Conservation (phyloP, 2,329 filamentous ascomycete genomes). For the Daldinia sp. region DNA sequence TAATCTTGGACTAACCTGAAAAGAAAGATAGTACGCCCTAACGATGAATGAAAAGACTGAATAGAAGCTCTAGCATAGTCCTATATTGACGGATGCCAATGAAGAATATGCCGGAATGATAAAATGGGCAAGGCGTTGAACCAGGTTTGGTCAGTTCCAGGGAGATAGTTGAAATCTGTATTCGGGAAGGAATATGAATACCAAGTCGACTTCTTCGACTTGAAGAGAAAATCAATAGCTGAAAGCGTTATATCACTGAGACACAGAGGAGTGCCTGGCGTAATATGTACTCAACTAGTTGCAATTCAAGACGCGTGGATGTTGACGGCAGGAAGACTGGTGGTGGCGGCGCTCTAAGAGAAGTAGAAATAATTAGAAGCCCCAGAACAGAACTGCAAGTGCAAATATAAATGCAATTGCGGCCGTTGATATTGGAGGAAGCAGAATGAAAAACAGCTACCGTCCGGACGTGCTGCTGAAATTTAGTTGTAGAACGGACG, state of each 20-base stretch:
- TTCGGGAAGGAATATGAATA: background rate
- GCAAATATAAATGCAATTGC: background rate
- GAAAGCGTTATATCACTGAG: background rate
- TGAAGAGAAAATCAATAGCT: background rate
- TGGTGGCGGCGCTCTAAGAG: background rate
- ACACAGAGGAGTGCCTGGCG: background rate
- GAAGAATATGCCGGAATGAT: background rate
- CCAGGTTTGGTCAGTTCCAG: background rate
- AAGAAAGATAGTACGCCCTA: no score
- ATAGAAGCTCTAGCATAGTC: background rate
- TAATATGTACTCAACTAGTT: background rate
- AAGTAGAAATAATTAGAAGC: background rate
- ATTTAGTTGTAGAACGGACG: background rate
- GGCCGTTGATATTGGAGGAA: background rate
- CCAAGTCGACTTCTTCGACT: background rate
- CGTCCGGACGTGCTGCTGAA: background rate
- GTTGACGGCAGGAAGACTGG: background rate
- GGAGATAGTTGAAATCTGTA: background rate
- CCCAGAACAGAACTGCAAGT: background rate
- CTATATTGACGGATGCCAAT: background rate
- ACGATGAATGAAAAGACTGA: background rate
- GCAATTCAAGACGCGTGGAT: background rate
- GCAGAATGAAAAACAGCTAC: background rate
- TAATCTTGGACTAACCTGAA: background rate
- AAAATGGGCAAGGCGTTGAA: background rate